Percentiles rank a stretch among this genome's conserved stretches.
phyloP scores from a whole-genome alignment of 1,139 yeast species.

The Debaryomyces psychrophilus region DNA sequence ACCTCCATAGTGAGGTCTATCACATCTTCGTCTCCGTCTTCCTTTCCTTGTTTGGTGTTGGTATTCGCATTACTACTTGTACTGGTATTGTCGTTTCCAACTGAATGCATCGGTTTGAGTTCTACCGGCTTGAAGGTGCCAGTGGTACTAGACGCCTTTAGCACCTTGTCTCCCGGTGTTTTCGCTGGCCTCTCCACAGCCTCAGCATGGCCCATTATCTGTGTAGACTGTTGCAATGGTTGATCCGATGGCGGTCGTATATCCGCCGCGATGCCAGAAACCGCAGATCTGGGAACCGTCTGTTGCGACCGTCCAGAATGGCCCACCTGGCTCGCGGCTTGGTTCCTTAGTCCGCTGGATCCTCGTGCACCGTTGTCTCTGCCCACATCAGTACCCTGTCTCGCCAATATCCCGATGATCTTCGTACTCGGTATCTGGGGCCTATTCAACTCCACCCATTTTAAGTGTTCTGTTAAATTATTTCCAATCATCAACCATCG shows the following conservation, averaged over 20 bases:
- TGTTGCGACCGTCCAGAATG: background rate
- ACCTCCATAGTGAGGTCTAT: constrained; percentile 13
- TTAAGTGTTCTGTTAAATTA: constrained; percentile 21
- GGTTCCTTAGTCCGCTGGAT: background rate
- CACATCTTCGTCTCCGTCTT: constrained; percentile 7
- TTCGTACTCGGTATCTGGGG: constrained; percentile 20
- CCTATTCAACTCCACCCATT: constrained; percentile 20
- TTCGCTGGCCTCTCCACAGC: background rate
- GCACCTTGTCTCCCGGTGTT: background rate
- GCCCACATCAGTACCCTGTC: background rate
- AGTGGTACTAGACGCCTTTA: too few relatives aligned
- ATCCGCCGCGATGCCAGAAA: background rate
- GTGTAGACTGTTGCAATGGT: constrained; percentile 14
- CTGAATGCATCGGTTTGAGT: background rate
- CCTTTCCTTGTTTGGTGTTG: background rate
- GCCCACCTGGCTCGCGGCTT: background rate
- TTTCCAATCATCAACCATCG: constrained; percentile 15
- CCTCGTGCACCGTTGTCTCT: background rate
- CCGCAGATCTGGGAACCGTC: background rate
- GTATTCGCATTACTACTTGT: background rate
- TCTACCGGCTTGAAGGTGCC: too few relatives aligned
- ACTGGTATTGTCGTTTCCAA: background rate
- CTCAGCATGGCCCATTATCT: background rate
- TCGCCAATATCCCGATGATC: constrained; percentile 7
- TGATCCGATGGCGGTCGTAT: constrained; percentile 4